Evolutionary conservation across 768 basidiomycete genomes (phyloP).

Genomic region (Lentinula aciculospora): DNA sequence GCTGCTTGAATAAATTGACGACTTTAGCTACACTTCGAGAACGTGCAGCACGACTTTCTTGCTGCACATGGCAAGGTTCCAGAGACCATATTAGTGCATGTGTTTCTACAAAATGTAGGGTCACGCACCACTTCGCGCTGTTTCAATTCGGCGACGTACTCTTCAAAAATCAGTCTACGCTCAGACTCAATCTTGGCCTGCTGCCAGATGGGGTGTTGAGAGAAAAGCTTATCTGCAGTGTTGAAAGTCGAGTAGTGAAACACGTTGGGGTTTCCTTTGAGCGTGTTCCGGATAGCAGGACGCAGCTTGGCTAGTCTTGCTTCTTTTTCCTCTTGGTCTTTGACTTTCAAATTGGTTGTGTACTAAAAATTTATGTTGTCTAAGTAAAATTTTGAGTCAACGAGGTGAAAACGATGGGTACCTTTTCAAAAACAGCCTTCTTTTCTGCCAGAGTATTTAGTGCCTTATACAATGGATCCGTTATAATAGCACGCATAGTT

Average conservation of each 20-base stretch:
- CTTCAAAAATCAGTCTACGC: conserved; percentile 83
- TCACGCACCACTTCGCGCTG: conserved; percentile 79
- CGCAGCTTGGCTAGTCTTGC: conserved; percentile 79
- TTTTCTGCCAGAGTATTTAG: conserved; percentile 92
- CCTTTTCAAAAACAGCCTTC: conserved; percentile 92
- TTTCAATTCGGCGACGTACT: conserved; percentile 83
- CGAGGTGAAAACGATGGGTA: conserved; percentile 24
- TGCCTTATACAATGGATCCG: conserved; percentile 94
- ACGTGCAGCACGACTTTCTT: conserved; percentile 73
- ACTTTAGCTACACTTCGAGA: conserved; percentile 79
- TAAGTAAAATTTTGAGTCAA: not conserved
- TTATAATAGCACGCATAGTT: conserved; percentile 97
- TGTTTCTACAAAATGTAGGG: not conserved
- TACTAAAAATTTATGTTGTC: conserved; percentile 42
- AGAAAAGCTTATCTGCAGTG: conserved; percentile 83
- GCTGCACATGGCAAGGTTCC: conserved; percentile 34
- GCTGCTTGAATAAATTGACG: conserved; percentile 75
- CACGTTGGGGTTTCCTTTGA: conserved; percentile 82
- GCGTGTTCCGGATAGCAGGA: conserved; percentile 81
- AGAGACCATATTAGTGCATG: not conserved
- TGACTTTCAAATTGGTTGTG: conserved; percentile 66
- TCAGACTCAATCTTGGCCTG: conserved; percentile 83
- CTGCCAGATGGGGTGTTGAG: conserved; percentile 88
- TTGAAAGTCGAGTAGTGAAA: conserved; percentile 89
- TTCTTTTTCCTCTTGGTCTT: conserved; percentile 85